Conservation (phyloP, 2,329 filamentous ascomycete genomes). For the Talaromyces sp. region DNA sequence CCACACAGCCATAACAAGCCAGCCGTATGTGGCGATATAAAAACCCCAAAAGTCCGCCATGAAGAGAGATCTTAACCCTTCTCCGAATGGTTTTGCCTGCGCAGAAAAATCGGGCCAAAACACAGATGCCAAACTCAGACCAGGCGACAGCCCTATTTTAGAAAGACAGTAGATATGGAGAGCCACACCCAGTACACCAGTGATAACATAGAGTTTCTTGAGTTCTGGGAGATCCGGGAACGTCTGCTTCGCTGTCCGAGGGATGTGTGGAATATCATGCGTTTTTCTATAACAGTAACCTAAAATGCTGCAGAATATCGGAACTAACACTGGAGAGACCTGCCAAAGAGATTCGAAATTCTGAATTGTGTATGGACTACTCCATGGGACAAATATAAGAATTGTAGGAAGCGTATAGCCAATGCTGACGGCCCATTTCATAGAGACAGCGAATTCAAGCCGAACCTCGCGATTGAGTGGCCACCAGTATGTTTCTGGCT, state of each 20-base stretch:
- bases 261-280: neutral
- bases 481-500: neutral
- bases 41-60: neutral
- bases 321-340: neutral
- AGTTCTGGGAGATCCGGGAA: neutral
- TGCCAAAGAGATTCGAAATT: neutral
- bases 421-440: neutral
- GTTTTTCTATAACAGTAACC: neutral
- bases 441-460: neutral
- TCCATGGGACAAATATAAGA: neutral
- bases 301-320: neutral
- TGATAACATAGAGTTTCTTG: neutral
- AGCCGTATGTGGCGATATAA: neutral
- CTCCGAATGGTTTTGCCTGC: neutral
- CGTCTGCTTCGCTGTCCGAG: neutral
- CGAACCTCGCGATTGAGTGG: neutral
- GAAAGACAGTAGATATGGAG: neutral
- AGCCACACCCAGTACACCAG: neutral
- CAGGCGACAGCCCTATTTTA: neutral
- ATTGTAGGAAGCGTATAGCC: neutral
- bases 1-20: neutral
- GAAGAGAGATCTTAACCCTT: neutral
- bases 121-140: neutral
- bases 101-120: neutral
- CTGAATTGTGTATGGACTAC: neutral